A percentile compares a stretch with the other conserved stretches of the same genome.
Evolutionary conservation across 1,284 basidiomycete species (phyloP).

Genomic region (Stygiomarasmius scandens): DNA sequence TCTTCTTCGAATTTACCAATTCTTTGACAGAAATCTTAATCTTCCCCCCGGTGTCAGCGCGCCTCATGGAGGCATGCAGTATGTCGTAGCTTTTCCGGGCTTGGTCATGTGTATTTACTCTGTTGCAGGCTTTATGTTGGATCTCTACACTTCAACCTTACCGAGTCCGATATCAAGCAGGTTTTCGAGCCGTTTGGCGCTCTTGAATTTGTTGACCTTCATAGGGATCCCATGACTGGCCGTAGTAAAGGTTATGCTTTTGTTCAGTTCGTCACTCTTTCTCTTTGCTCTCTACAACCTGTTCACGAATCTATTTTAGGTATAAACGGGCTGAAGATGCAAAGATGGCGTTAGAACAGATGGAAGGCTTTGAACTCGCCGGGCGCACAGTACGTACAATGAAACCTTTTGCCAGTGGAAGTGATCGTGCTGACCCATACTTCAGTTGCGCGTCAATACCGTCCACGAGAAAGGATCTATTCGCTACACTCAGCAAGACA

Average conservation of each 20-base stretch:
- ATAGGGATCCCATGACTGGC: slow-evolving; percentile 90
- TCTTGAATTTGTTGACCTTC: slow-evolving; percentile 97
- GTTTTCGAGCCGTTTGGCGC: slow-evolving; percentile 99
- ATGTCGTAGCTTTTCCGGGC: slow-evolving; percentile 31
- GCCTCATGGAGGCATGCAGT: slow-evolving; percentile 80
- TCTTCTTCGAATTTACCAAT: slow-evolving; percentile 19
- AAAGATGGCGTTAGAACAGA: slow-evolving; percentile 94
- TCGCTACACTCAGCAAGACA: slow-evolving; percentile 75
- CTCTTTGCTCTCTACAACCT: background rate
- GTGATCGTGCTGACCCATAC: slow-evolving; percentile 9
- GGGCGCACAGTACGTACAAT: slow-evolving; percentile 79
- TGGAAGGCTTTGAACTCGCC: slow-evolving; percentile 98
- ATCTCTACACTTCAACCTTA: slow-evolving; percentile 94
- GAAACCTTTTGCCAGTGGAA: background rate
- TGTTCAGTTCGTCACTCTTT: slow-evolving; percentile 74
- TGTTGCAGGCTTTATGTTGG: slow-evolving; percentile 87
- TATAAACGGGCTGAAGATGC: slow-evolving; percentile 91
- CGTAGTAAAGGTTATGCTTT: slow-evolving; percentile 98
- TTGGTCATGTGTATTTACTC: slow-evolving; percentile 13
- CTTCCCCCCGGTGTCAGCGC: slow-evolving; percentile 76
- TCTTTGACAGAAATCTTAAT: slow-evolving; percentile 62
- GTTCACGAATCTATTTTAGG: slow-evolving; percentile 39
- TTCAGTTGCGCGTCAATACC: slow-evolving; percentile 84
- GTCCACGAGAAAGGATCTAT: slow-evolving; percentile 86
- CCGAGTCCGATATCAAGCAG: slow-evolving; percentile 94